A percentile compares a stretch with the other conserved stretches of the same genome.
phyloP scores from a whole-genome alignment of 2,329 filamentous ascomycete species.

The Aspergillus pseudoviridinutans region DNA sequence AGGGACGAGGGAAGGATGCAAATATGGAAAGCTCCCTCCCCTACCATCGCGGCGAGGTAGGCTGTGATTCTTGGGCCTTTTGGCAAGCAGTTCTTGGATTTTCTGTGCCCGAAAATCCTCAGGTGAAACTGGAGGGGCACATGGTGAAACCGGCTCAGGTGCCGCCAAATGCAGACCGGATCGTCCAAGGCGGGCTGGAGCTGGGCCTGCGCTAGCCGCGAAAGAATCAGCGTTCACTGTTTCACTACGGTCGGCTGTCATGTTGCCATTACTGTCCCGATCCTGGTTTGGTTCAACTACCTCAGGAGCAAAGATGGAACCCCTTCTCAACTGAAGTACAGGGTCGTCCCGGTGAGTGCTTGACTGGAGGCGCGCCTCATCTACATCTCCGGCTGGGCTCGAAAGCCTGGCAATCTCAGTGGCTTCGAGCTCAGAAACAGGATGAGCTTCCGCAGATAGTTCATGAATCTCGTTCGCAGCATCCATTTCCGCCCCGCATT shows the following conservation, averaged over 20 bases:
- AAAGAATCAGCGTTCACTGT: conserved; percentile 5
- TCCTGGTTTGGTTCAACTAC: conserved; percentile 29
- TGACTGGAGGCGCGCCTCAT: background rate
- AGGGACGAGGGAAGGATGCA: conserved; percentile 55
- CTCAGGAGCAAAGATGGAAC: conserved; percentile 46
- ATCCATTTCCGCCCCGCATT: conserved; percentile 26
- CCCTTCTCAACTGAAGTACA: conserved; percentile 32
- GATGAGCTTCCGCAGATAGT: conserved; percentile 24
- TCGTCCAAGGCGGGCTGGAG: no score
- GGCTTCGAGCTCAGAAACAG: conserved; percentile 39
- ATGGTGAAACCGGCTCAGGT: conserved; percentile 10
- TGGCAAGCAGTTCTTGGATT: conserved; percentile 37
- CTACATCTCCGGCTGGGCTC: background rate
- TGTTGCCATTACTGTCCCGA: conserved; percentile 5
- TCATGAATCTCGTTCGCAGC: conserved; percentile 32
- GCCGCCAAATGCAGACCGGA: background rate
- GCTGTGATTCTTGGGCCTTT: conserved; percentile 31
- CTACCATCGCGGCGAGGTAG: conserved; percentile 26
- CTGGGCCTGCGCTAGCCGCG: background rate
- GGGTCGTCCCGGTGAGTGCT: conserved; percentile 28
- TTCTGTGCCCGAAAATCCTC: conserved; percentile 26
- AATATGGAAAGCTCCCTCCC: conserved; percentile 27
- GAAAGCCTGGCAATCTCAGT: conserved; percentile 20
- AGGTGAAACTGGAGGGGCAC: conserved; percentile 16
- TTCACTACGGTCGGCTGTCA: background rate